Base-by-base conservation (phyloP, 352 stramenopile genomes). In the Globisporangium irregulare region DNA sequence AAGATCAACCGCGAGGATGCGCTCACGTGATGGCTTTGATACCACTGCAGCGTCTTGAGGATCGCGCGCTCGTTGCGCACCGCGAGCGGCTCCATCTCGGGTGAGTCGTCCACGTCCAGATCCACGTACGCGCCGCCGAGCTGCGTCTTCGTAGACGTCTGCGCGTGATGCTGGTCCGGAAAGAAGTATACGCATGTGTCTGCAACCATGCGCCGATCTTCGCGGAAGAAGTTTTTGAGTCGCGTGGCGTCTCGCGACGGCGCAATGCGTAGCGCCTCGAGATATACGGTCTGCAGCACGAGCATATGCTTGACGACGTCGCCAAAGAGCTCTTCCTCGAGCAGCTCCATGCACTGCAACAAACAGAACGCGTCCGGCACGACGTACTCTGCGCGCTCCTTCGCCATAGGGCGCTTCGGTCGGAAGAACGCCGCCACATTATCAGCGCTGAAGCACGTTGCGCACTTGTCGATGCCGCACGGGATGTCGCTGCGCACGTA, bases 401-500 rank as follows among this genome's bases (percentile, higher is more conserved):
- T 66, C 8, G 74, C 65, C 22, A 93, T 62, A 18, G 76, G 60
- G 5, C 78, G 71, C 4, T 58, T n/a, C 12, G 69, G 74, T 2
- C 62, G 66, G 46, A 74, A 75, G 46, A 74, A 75, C 29, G 73
- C 41, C n/a, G 29, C 59, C 66, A 66, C 58, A 58, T 54, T 25
- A 27, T 58, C 62, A 12, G 50, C 41, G 46, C 73, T 7, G 32
- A 74, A 67, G 75, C 85, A 94, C 22, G 66, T 54, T 24, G 62
- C 34, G 34, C 87, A 94, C 10, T 65, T 65, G 7, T 75, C 70
- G 3, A 95, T 71, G 15, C 82, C 87, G 73, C 87, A 95, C 14
- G 89, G 76, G 18, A 94, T 62, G 64, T 95, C 87, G 38, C 76
- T 71, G 18, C 87, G 81, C 32, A 95, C 59, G 67, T 95, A 95